phyloP scores from a whole-genome alignment of 1,284 basidiomycete species.

The Cerrena zonata region DNA sequence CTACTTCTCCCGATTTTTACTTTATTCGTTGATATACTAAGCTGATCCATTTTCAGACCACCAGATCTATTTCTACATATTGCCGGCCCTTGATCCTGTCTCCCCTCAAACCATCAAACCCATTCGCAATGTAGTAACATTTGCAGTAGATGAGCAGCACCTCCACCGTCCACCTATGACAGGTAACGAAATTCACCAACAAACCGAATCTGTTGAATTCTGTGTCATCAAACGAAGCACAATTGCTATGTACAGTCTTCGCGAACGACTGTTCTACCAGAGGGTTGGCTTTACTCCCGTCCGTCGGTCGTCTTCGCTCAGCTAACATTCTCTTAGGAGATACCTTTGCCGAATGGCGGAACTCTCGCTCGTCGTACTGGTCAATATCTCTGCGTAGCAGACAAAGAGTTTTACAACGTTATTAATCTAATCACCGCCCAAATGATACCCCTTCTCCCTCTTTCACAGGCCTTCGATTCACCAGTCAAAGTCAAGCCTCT shows the following conservation, averaged over 20 bases:
- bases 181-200: slow-evolving; percentile 31
- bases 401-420: slow-evolving; percentile 67
- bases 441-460: slow-evolving; percentile 67
- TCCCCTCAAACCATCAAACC: slow-evolving; percentile 58
- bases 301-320: neutral
- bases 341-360: slow-evolving; percentile 66
- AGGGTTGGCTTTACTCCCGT: slow-evolving; percentile 41
- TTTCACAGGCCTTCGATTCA: slow-evolving; percentile 58
- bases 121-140: slow-evolving; percentile 70
- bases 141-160: slow-evolving; percentile 78
- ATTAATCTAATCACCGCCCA: slow-evolving; percentile 69
- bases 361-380: slow-evolving; percentile 61
- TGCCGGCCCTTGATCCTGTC: slow-evolving; percentile 74
- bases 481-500: slow-evolving; percentile 50
- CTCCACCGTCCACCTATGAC: slow-evolving; percentile 49
- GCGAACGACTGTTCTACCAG: slow-evolving; percentile 53
- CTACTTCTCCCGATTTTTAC: slow-evolving; percentile 5
- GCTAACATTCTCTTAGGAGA: slow-evolving; percentile 49
- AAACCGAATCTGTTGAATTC: slow-evolving; percentile 62
- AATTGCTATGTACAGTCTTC: slow-evolving; percentile 64
- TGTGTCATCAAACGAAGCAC: slow-evolving; percentile 70
- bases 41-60: slow-evolving; percentile 59
- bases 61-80: slow-evolving; percentile 72
- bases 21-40: neutral
- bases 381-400: slow-evolving; percentile 68